Evolutionary conservation across 345 rosid genomes (phyloP).

Genomic region (Excoecaria agallocha): DNA sequence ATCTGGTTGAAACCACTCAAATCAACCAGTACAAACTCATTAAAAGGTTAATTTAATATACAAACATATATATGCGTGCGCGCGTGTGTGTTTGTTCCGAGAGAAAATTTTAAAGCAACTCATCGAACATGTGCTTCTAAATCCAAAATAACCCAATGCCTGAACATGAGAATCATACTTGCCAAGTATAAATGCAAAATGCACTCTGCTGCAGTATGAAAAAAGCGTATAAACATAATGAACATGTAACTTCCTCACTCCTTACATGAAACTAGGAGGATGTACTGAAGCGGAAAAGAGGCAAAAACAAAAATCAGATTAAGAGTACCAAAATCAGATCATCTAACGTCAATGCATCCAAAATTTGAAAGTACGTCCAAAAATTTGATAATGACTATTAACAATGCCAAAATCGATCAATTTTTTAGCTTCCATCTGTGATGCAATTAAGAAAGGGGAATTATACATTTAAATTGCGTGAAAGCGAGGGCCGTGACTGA

Average conservation of each 20-base stretch:
- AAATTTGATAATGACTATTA: background rate
- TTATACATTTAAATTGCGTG: background rate
- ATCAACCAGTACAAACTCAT: conserved; percentile 4
- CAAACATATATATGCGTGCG: no score
- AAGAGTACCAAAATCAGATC: background rate
- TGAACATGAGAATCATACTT: background rate
- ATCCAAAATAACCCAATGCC: background rate
- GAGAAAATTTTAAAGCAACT: no score
- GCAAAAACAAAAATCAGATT: background rate
- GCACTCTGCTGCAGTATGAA: background rate
- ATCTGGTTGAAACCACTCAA: background rate
- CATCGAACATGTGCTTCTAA: background rate
- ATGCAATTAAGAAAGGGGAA: background rate
- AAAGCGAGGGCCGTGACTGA: background rate
- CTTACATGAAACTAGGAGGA: background rate
- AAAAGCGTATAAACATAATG: background rate
- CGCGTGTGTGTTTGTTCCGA: background rate
- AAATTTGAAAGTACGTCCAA: background rate
- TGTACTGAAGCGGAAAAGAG: background rate
- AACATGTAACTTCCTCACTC: background rate
- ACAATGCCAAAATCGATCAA: conserved; percentile 1
- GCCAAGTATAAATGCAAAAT: background rate
- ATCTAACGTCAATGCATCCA: background rate
- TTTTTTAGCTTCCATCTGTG: no score
- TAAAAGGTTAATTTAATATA: background rate